Base-by-base conservation (phyloP, 2,329 filamentous ascomycete species). In the Blastomyces emzantsi region DNA sequence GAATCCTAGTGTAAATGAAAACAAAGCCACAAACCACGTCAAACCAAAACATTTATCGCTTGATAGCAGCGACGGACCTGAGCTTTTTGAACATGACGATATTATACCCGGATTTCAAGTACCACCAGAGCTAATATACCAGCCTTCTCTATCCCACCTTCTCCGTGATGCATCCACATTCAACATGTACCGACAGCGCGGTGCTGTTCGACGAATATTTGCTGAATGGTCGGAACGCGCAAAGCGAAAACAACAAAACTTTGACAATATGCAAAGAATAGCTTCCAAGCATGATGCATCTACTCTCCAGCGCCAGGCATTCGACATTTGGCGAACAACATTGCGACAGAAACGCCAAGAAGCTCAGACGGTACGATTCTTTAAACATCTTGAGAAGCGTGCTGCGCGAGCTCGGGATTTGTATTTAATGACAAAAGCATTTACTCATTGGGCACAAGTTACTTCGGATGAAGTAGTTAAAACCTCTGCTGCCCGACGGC, bases 361-460 rank as follows among this genome's bases (percentile, higher is more conserved):
- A 17, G 73, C 71, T 28, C 79, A 82, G 67, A 83, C 79, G 7
- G 78, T 83, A 59, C 76, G 75, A 47, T 85, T 84, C 67, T 85
- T 82, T 67, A 77, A 77, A 22, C 79, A 80, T 59, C 75, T 87
- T 19, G 85, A 87, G 71, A 78, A 76, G 60, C 82, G 85, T 56
- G 88, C 88, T 39, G 79, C 77, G 1, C 82, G 83, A 67, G 87
- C 87, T 56, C 83, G 88, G 64, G 82, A 89, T 70, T 75, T 89
- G 13, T 88, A 85, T 68, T 78, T 90, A 7, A 74, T 88, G 64
- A 83, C 81, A 3, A 87, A 85, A 72, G 82, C 84, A 2, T 86
- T 90, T 63, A 83, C 80, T 1, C 85, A 88, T 67, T 95, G 90
- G 90, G 83, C 83, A 13, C 82, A 83, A 62, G 79, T 82, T 60